Percentiles rank a stretch among this genome's conserved stretches.
These are phyloP conservation scores for Cyberlindnera misumaiensis DNA, from an alignment of 805 yeast species.

Conservation along the genomic window DNA sequence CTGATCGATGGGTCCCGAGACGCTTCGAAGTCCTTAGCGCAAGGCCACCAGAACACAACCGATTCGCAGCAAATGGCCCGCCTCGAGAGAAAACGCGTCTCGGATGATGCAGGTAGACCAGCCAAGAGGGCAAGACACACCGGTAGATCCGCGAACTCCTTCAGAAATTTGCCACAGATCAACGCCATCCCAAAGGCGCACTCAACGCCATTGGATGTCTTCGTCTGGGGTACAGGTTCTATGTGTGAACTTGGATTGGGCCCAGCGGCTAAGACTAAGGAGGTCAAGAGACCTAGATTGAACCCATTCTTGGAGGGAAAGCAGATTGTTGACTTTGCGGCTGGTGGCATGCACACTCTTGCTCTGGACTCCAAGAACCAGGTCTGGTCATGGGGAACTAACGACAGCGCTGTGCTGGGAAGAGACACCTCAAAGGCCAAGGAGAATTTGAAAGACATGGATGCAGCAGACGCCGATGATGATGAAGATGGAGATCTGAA, in stretches of 20 bases:
- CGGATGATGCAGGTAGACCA: constrained; percentile 12
- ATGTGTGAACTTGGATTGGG: constrained; percentile 99
- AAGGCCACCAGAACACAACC: neutral
- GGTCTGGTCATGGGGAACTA: constrained; percentile 98
- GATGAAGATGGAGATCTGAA: constrained; percentile 78
- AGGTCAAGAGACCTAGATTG: constrained; percentile 92
- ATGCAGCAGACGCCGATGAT: constrained; percentile 48
- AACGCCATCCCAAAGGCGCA: constrained; percentile 20
- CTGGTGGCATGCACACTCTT: constrained; percentile 92
- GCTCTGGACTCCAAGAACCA: constrained; percentile 71
- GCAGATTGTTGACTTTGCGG: constrained; percentile 80
- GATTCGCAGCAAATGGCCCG: constrained; percentile 16
- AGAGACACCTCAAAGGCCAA: constrained; percentile 67
- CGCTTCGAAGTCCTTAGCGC: too few relatives aligned
- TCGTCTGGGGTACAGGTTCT: constrained; percentile 94
- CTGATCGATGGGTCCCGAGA: too few relatives aligned
- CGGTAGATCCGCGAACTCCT: constrained; percentile 24
- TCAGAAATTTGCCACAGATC: constrained; percentile 21
- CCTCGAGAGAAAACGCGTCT: constrained; percentile 21
- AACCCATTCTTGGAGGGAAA: constrained; percentile 70
- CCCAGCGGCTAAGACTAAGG: constrained; percentile 84
- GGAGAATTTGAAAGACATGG: constrained; percentile 64
- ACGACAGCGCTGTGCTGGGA: constrained; percentile 88
- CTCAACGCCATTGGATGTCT: constrained; percentile 52
- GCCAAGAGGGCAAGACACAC: constrained; percentile 22